Percentiles rank a stretch among this genome's conserved stretches.
Conservation (phyloP, 129 eudicot species). For the Oenanthe sinensis region DNA sequence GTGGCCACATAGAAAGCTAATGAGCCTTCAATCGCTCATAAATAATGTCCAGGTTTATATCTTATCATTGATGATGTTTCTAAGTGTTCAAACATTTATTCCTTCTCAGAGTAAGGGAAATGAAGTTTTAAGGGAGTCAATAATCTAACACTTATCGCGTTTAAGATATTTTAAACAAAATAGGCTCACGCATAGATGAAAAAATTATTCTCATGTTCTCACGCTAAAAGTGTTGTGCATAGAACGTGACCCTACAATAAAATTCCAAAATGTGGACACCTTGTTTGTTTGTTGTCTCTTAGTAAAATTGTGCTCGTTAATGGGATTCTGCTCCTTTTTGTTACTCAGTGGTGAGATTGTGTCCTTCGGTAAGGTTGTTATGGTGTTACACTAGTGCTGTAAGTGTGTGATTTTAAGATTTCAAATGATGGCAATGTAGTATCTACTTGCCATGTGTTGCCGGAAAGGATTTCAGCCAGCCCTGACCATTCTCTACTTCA, state of each 20-base stretch:
- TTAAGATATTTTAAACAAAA: neutral
- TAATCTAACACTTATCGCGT: neutral
- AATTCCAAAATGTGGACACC: neutral
- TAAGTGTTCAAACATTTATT: neutral
- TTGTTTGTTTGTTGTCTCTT: neutral
- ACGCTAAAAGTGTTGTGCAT: neutral
- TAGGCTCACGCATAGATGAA: neutral
- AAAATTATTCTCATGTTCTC: neutral
- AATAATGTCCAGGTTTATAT: conserved; percentile 64
- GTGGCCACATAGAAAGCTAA: conserved; percentile 90
- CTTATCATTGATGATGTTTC: neutral
- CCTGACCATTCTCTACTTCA: no score
- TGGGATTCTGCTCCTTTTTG: neutral
- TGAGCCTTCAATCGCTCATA: conserved; percentile 80
- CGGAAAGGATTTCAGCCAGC: no score
- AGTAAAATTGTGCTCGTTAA: neutral
- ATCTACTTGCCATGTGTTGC: no score
- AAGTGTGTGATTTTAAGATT: no score
- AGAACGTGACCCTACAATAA: neutral
- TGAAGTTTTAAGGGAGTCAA: neutral
- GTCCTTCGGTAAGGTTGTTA: neutral
- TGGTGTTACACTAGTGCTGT: no score
- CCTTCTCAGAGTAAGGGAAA: no score
- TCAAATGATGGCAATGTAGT: no score
- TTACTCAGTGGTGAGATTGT: neutral